Conservation (phyloP, 768 basidiomycete species). For the Rhizopogon roseolus region DNA sequence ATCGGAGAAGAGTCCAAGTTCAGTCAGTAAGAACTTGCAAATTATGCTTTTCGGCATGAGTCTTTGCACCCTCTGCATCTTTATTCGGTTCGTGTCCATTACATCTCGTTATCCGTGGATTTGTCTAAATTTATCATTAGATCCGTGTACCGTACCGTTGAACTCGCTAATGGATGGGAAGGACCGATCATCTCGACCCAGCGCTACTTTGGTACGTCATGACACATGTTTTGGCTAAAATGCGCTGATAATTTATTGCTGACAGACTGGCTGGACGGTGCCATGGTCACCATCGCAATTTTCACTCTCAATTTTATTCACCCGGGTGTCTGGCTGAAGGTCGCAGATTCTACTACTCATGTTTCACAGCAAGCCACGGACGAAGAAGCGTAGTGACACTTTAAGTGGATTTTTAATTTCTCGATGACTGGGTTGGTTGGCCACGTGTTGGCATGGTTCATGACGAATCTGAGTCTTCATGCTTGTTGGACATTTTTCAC, state of each 20-base stretch:
- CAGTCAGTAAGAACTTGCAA: constrained; percentile 9
- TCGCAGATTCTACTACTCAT: too few relatives aligned
- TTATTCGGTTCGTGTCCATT: constrained; percentile 36
- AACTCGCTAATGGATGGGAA: constrained; percentile 28
- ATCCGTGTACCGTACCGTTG: constrained; percentile 10
- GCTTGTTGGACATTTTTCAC: too few relatives aligned
- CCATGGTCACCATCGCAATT: constrained; percentile 42
- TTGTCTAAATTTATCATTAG: background rate
- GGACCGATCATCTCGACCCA: constrained; percentile 47
- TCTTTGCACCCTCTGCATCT: constrained; percentile 37
- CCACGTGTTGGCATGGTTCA: too few relatives aligned
- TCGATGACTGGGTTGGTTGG: too few relatives aligned
- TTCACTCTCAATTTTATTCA: constrained; percentile 41
- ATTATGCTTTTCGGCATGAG: constrained; percentile 31
- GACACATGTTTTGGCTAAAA: background rate
- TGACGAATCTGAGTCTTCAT: too few relatives aligned
- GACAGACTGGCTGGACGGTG: constrained; percentile 47
- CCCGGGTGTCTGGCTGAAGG: constrained; percentile 34
- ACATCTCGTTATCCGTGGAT: background rate
- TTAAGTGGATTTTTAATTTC: too few relatives aligned
- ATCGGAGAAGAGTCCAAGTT: background rate
- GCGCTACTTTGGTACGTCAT: constrained; percentile 40
- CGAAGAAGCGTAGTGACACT: background rate
- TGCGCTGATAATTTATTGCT: background rate
- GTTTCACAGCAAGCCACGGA: too few relatives aligned